phyloP scores from a whole-genome alignment of 2,329 filamentous ascomycete genomes.

The Fusarium nodosum region DNA sequence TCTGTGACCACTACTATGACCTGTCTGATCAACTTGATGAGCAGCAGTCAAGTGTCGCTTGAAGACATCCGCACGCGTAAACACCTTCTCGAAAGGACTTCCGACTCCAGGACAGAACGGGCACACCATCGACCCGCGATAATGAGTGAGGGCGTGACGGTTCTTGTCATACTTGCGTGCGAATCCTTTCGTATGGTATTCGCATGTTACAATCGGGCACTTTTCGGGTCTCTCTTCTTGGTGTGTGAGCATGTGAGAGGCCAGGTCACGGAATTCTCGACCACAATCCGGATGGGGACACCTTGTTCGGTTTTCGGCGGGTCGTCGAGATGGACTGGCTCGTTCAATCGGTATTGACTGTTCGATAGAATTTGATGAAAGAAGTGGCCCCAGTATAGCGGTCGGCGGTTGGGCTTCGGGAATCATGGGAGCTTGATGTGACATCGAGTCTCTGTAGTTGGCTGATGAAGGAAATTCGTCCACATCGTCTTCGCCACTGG shows the following conservation, averaged over 20 bases:
- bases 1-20: conserved; percentile 81
- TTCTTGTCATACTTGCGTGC: conserved; percentile 99
- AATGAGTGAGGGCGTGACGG: conserved; percentile 93
- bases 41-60: conserved; percentile 94
- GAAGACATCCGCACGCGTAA: conserved; percentile 97
- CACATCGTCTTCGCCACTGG: conserved; percentile 67
- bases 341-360: conserved; percentile 46
- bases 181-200: conserved; percentile 95
- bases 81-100: conserved; percentile 90
- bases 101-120: conserved; percentile 94
- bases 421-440: conserved; percentile 30
- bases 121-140: conserved; percentile 98
- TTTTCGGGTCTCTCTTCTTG: conserved; percentile 95
- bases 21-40: conserved; percentile 93
- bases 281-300: conserved; percentile 71
- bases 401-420: conserved; percentile 32
- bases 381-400: conserved; percentile 30
- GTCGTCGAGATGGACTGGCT: conserved; percentile 52
- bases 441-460: conserved; percentile 32
- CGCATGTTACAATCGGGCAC: conserved; percentile 92
- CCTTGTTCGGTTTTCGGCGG: conserved; percentile 60
- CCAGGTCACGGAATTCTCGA: conserved; percentile 72
- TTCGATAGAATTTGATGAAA: conserved; percentile 42
- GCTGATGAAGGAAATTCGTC: conserved; percentile 54
- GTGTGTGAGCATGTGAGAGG: conserved; percentile 97